Conservation (phyloP, 352 stramenopile species). For the Pythium catenulatum region DNA sequence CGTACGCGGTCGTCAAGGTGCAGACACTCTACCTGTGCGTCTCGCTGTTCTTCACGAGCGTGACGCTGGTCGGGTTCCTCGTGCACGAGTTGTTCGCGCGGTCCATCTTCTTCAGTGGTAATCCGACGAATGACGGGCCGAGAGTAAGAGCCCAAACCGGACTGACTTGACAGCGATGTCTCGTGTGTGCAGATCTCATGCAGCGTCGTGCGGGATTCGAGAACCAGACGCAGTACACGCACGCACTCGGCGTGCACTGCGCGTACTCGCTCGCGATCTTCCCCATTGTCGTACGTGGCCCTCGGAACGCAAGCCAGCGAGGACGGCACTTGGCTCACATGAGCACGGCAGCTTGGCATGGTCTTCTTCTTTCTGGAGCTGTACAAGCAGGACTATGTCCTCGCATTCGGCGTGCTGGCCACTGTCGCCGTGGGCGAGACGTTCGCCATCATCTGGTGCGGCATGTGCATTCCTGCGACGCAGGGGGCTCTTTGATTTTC, state of each 20-base stretch:
- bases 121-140: no score
- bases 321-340: background rate
- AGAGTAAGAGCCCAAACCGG: background rate
- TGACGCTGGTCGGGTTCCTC: slow-evolving; percentile 95
- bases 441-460: slow-evolving; percentile 93
- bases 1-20: slow-evolving; percentile 88
- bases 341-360: slow-evolving; percentile 95
- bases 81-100: slow-evolving; percentile 95
- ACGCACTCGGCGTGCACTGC: slow-evolving; percentile 86
- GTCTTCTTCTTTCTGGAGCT: slow-evolving; percentile 97
- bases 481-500: no score
- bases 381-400: slow-evolving; percentile 94
- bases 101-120: slow-evolving; percentile 95
- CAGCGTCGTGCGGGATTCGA: slow-evolving; percentile 86
- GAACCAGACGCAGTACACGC: slow-evolving; percentile 55
- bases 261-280: slow-evolving; percentile 96
- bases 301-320: background rate
- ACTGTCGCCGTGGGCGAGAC: slow-evolving; percentile 94
- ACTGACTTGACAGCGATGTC: background rate
- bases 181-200: slow-evolving; percentile 79
- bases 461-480: background rate
- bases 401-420: slow-evolving; percentile 94
- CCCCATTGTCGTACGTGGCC: slow-evolving; percentile 90
- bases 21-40: slow-evolving; percentile 93
- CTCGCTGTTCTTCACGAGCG: slow-evolving; percentile 96